Evolutionary conservation across 257 asterid species (phyloP).

Genomic region (Voacanga thouarsii): DNA sequence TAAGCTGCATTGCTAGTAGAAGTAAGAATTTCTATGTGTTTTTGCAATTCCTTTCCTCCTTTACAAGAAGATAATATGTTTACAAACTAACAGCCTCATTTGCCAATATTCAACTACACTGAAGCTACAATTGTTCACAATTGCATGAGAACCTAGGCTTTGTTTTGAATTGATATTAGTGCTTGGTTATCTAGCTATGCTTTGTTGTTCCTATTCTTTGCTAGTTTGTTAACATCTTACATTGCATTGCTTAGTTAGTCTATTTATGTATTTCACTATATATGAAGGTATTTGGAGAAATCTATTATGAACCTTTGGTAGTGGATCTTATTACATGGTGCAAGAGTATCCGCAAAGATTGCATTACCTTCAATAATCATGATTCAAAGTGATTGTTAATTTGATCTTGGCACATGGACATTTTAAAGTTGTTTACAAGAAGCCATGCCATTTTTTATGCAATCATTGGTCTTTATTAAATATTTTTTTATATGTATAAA

Average conservation of each 20-base stretch:
- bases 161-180: not conserved
- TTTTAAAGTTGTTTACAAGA: no score
- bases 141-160: not conserved
- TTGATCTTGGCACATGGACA: no score
- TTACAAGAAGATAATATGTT: no score
- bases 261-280: not conserved
- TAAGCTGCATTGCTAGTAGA: slow-evolving; percentile 5
- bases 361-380: not conserved
- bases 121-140: not conserved
- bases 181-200: not conserved
- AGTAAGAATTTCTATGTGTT: not conserved
- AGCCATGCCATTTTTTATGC: no score
- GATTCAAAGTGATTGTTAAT: no score
- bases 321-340: not conserved
- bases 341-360: not conserved
- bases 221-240: not conserved
- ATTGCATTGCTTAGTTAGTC: not conserved
- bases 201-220: not conserved
- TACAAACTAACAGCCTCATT: no score
- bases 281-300: not conserved
- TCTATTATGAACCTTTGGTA: not conserved
- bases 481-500: no score
- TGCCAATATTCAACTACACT: not conserved
- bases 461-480: no score
- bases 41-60: no score